phyloP scores from a whole-genome alignment of 345 rosid species.

The Sonneratia alba region DNA sequence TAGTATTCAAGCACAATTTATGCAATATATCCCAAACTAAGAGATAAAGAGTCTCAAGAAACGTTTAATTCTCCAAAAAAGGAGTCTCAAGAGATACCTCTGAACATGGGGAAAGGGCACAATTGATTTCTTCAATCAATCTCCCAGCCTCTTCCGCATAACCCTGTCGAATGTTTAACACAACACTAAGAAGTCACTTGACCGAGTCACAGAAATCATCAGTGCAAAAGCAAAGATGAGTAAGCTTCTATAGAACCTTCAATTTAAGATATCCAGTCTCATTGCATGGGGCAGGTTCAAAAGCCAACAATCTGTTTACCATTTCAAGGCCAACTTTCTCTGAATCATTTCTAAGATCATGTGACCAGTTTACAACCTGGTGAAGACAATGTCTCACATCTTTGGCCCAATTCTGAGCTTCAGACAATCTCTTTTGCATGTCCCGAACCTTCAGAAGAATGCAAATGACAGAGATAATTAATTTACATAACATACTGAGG shows the following conservation, averaged over 20 bases:
- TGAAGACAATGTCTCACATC: conserved; percentile 47
- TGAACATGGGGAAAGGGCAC: conserved; percentile 38
- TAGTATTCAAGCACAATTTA: neutral
- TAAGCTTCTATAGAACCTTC: conserved; percentile 44
- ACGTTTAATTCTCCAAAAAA: neutral
- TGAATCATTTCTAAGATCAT: conserved; percentile 15
- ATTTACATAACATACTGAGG: neutral
- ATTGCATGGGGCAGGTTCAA: conserved; percentile 53
- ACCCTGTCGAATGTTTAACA: conserved; percentile 28
- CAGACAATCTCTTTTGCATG: conserved; percentile 40
- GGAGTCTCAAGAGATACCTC: conserved; percentile 26
- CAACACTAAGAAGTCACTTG: conserved; percentile 9
- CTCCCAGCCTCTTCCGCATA: conserved; percentile 51
- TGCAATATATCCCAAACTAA: neutral
- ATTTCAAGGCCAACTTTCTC: conserved; percentile 40
- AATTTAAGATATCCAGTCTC: conserved; percentile 51
- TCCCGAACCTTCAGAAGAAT: conserved; percentile 49
- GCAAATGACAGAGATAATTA: conserved; percentile 2
- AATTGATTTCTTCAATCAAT: conserved; percentile 46
- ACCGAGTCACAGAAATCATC: conserved; percentile 7
- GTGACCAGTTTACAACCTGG: conserved; percentile 40
- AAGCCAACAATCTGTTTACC: conserved; percentile 40
- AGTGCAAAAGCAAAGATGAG: conserved; percentile 9
- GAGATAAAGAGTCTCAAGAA: too few relatives aligned
- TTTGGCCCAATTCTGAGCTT: conserved; percentile 66